phyloP scores from a whole-genome alignment of 2,329 filamentous ascomycete species.

The Orbilia blumenaviensis region DNA sequence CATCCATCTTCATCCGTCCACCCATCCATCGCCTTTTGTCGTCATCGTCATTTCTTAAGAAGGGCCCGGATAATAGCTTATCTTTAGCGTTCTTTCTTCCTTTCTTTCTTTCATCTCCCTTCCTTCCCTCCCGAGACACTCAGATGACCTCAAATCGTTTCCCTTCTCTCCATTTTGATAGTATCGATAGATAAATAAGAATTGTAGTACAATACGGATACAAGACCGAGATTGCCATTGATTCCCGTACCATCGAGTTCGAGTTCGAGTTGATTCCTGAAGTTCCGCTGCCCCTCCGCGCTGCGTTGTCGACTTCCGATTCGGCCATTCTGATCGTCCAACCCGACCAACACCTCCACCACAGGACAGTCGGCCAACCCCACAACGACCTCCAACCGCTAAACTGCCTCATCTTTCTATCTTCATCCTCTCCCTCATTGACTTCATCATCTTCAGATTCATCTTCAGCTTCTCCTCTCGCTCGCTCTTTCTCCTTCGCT shows the following conservation, averaged over 20 bases:
- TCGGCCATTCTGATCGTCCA: conserved; percentile 39
- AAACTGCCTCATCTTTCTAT: background rate
- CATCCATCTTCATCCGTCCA: too few relatives aligned
- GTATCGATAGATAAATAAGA: background rate
- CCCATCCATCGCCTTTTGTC: too few relatives aligned
- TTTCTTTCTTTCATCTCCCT: too few relatives aligned
- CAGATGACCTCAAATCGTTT: too few relatives aligned
- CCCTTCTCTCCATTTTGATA: too few relatives aligned
- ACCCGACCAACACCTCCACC: background rate
- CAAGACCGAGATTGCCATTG: too few relatives aligned
- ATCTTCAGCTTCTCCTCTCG: background rate
- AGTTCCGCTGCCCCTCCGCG: conserved; percentile 3
- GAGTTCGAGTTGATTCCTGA: too few relatives aligned
- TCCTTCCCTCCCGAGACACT: too few relatives aligned
- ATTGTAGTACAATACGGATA: too few relatives aligned
- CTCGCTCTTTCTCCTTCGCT: background rate
- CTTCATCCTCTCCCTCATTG: background rate
- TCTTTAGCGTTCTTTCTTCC: too few relatives aligned
- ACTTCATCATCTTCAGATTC: background rate
- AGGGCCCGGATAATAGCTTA: too few relatives aligned
- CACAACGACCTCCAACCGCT: too few relatives aligned
- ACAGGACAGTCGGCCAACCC: background rate
- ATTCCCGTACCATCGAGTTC: background rate
- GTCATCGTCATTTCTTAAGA: background rate
- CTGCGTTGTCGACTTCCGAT: conserved; percentile 53